Evolutionary conservation across 495 filamentous ascomycete species (phyloP).

Genomic region (Penicillium goetzii): DNA sequence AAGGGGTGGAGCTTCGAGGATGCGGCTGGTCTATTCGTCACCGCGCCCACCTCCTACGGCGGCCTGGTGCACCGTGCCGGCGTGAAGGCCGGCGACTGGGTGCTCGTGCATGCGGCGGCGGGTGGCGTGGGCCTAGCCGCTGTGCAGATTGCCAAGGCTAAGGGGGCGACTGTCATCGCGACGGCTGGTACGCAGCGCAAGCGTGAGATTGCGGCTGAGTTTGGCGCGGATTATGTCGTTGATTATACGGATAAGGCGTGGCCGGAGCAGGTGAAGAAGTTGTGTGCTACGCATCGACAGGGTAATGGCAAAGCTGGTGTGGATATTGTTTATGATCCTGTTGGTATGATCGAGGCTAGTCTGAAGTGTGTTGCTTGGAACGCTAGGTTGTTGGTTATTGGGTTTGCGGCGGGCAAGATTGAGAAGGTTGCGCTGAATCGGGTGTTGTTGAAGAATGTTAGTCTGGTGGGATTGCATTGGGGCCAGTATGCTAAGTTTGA

Average conservation of each 20-base stretch:
- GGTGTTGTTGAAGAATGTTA: conserved; percentile 92
- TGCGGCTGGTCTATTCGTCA: conserved; percentile 88
- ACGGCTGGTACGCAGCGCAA: conserved; percentile 81
- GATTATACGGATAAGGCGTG: conserved; percentile 74
- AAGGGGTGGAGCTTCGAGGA: conserved; percentile 79
- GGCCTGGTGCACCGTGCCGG: conserved; percentile 77
- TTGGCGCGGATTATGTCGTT: conserved; percentile 82
- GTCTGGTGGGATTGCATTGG: conserved; percentile 89
- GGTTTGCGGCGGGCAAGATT: conserved; percentile 86
- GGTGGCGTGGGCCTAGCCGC: conserved; percentile 91
- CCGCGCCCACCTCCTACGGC: conserved; percentile 87
- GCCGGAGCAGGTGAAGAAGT: conserved; percentile 75
- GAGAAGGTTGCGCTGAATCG: conserved; percentile 93
- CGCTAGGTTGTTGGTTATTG: conserved; percentile 82
- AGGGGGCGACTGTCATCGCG: conserved; percentile 86
- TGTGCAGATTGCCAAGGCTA: conserved; percentile 90
- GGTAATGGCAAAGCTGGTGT: conserved; percentile 70
- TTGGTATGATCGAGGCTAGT: conserved; percentile 80
- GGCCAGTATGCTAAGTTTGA: conserved; percentile 79
- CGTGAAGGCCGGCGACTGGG: conserved; percentile 78
- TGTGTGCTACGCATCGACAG: conserved; percentile 56
- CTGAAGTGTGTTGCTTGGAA: conserved; percentile 93
- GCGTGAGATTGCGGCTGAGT: conserved; percentile 72
- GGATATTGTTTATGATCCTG: conserved; percentile 89
- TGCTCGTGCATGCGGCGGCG: conserved; percentile 90